Base-by-base conservation (phyloP, 306 rosid genomes). In the Lathyrus aphaca region DNA sequence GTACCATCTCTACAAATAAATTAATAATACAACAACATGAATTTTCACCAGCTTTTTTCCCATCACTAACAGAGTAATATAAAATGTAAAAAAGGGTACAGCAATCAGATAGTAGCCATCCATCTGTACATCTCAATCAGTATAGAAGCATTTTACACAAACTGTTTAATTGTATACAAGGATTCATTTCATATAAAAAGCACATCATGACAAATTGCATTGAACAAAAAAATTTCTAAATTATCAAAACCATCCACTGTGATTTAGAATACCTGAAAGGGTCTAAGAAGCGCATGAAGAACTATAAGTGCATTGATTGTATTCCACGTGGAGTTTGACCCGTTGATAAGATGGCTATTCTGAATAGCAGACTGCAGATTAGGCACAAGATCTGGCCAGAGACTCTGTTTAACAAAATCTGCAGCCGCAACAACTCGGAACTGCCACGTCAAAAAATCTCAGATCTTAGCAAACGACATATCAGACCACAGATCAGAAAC, bases 271-370 rank as follows among this genome's bases (percentile, higher is more conserved):
- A 91, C 97, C 91, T 89, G 97, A 64, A 88, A 91, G 21, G 97
- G 97, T 77, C 90, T 89, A 64, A 89, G 83, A 64, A 89, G 88
- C 2, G 97, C 82, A 56, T 78, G 96, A 73, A 91, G 96, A 82
- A 89, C 73, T 19, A 78, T 51, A 48, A 91, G 86, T 44, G 84
- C 80, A 76, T 87, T 91, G 43, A 81, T 30, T 5, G 91, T 86
- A 37, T 73, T 89, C 93, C 91, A 87, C 8, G 68, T 68, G 8
- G 86, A 56, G 16, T 81, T 79, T 4, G 78, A 74, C 56, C 53
- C 56, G 54, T 48, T 75, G 27, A 85, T 68, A 66, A 89, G 85
- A 77, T 81, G 80, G 56, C 96, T 87, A 72, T 85, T 87, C 56
- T 87, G 82, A 71, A 91, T 84, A 71, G 97, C 89, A 27, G 82